These are phyloP conservation scores for Tuber melanosporum DNA, from an alignment of 495 filamentous ascomycete species.

Conservation along the genomic window DNA sequence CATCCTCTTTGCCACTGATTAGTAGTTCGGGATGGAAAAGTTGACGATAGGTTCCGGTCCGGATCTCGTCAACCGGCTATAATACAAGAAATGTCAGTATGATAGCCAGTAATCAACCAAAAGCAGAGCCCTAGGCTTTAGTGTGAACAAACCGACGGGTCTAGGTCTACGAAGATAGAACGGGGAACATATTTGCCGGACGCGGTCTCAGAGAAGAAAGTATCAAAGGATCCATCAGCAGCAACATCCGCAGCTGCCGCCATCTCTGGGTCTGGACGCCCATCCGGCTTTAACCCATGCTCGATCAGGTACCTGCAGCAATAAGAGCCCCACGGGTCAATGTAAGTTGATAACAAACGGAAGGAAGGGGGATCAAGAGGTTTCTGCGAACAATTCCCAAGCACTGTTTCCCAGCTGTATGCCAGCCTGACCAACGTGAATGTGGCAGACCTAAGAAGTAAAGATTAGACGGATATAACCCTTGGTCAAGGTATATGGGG, in stretches of 20 bases:
- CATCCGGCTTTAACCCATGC: constrained; percentile 77
- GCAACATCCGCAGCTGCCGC: constrained; percentile 50
- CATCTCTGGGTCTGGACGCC: constrained; percentile 57
- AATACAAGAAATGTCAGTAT: constrained; percentile 39
- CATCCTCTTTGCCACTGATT: constrained; percentile 90
- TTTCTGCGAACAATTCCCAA: constrained; percentile 76
- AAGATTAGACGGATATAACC: constrained; percentile 22
- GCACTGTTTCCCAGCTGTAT: constrained; percentile 88
- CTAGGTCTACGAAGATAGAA: constrained; percentile 82
- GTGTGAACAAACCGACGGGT: constrained; percentile 60
- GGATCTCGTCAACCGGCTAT: constrained; percentile 81
- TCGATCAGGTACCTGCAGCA: constrained; percentile 72
- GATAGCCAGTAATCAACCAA: not conserved
- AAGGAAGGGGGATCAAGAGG: constrained; percentile 31
- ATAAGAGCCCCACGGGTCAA: constrained; percentile 8
- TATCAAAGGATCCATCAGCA: constrained; percentile 70
- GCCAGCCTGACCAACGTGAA: constrained; percentile 91
- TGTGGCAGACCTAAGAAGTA: constrained; percentile 63
- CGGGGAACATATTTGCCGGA: constrained; percentile 84
- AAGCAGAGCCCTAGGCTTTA: not conserved
- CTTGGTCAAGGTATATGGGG: constrained; percentile 15
- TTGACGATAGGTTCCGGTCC: constrained; percentile 72
- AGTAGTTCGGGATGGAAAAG: constrained; percentile 85
- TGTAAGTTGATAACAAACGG: constrained; percentile 7
- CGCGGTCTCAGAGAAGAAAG: constrained; percentile 85